A percentile compares a stretch with the other conserved stretches of the same genome.
These are phyloP conservation scores for Pseudonitzschia multistriata DNA, from an alignment of 108 stramenopile genomes.

Conservation along the genomic window DNA sequence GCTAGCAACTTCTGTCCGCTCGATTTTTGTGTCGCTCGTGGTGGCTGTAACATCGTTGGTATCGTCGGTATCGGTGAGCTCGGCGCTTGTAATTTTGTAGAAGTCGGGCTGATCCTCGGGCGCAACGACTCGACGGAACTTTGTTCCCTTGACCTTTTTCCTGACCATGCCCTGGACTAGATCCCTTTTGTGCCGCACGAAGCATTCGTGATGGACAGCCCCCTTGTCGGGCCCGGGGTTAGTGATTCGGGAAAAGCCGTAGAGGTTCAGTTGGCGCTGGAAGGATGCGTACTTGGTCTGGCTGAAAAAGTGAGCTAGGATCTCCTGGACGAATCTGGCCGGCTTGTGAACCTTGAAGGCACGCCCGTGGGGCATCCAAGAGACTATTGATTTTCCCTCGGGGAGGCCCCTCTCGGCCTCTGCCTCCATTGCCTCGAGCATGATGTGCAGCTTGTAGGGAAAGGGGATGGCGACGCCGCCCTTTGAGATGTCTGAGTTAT, in stretches of 20 bases:
- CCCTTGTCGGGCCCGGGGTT: slow-evolving; percentile 34
- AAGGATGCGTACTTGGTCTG: slow-evolving; percentile 67
- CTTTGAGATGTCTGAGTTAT: slow-evolving; percentile 16
- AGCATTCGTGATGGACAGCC: slow-evolving; percentile 30
- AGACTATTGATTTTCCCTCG: slow-evolving; percentile 42
- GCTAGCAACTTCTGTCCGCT: too few species aligned
- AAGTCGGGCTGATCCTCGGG: neutral
- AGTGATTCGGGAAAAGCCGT: slow-evolving; percentile 48
- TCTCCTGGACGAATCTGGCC: slow-evolving; percentile 51
- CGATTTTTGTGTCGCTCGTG: too few species aligned
- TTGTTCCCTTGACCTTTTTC: slow-evolving; percentile 61
- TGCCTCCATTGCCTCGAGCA: slow-evolving; percentile 32
- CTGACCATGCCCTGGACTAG: slow-evolving; percentile 37
- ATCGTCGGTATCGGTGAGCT: too few species aligned
- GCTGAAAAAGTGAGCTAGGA: slow-evolving; percentile 85
- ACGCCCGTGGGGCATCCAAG: slow-evolving; percentile 75
- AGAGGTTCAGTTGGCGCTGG: slow-evolving; percentile 59
- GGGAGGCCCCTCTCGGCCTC: slow-evolving; percentile 15
- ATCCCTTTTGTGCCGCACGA: slow-evolving; percentile 32
- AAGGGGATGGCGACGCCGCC: slow-evolving; percentile 63
- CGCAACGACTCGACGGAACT: neutral
- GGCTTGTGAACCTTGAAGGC: slow-evolving; percentile 68
- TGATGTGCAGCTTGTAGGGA: slow-evolving; percentile 41
- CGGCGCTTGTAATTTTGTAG: too few species aligned
- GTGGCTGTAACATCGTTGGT: too few species aligned